Evolutionary conservation across 2,329 filamentous ascomycete species (phyloP).

Genomic region (Fusarium xylarioides): DNA sequence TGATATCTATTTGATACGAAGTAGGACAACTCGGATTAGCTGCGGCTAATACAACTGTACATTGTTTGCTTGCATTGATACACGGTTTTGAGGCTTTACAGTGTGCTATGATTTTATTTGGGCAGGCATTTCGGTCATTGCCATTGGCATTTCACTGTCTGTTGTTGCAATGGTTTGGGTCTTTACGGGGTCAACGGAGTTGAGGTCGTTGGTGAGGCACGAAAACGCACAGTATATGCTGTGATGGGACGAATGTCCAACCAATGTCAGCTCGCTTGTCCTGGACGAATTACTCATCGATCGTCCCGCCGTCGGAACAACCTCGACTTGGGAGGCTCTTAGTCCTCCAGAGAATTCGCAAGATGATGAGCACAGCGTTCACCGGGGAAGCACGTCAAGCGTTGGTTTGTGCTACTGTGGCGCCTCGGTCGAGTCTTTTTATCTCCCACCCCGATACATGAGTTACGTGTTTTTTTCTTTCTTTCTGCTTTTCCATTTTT

Average conservation of each 20-base stretch:
- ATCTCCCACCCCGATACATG: constrained; percentile 6
- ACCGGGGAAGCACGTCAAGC: constrained; percentile 32
- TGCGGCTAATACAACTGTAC: not conserved
- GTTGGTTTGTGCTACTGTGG: constrained; percentile 31
- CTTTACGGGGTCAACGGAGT: not conserved
- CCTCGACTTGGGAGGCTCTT: not conserved
- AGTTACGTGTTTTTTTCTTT: not conserved
- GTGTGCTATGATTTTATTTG: constrained; percentile 4
- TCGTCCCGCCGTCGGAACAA: constrained; percentile 8
- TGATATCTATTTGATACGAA: not conserved
- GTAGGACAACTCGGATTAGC: not conserved
- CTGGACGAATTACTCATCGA: constrained; percentile 20
- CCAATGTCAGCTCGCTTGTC: constrained; percentile 3
- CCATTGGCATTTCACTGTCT: not conserved
- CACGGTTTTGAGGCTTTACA: not conserved
- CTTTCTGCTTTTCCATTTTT: not conserved
- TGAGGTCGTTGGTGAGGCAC: not conserved
- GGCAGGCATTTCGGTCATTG: not conserved
- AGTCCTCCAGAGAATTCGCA: not conserved
- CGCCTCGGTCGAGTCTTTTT: constrained; percentile 8
- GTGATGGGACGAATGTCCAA: not conserved
- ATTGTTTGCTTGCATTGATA: constrained; percentile 2
- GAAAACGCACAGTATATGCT: constrained; percentile 7
- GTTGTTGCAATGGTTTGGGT: not conserved
- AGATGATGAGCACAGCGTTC: constrained; percentile 24